A percentile compares a stretch with the other conserved stretches of the same genome.
phyloP scores from a whole-genome alignment of 2,329 filamentous ascomycete species.

The Arachnomyces sp. region DNA sequence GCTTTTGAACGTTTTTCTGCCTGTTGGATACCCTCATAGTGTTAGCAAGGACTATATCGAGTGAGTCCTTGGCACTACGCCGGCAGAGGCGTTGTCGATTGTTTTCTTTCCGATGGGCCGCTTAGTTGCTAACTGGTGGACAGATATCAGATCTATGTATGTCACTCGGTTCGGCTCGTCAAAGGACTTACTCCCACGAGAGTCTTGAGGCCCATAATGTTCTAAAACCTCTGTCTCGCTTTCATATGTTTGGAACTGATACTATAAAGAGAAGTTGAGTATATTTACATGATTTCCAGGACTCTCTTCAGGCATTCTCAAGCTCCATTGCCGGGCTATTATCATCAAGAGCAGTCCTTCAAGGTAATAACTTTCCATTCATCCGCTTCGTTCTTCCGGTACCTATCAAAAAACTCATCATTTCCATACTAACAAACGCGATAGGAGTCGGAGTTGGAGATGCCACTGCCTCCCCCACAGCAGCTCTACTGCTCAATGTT shows the following conservation, averaged over 20 bases:
- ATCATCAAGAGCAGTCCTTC: conserved; percentile 72
- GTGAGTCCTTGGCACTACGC: conserved; percentile 38
- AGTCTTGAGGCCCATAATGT: too few relatives aligned
- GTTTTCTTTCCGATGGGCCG: conserved; percentile 5
- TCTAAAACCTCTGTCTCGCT: too few relatives aligned
- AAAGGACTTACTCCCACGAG: too few relatives aligned
- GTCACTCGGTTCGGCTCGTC: conserved; percentile 15
- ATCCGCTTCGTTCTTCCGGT: not conserved
- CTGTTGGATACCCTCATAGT: conserved; percentile 78
- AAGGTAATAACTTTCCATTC: conserved; percentile 42
- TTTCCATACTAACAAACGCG: conserved; percentile 4
- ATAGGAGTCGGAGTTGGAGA: conserved; percentile 75
- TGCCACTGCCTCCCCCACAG: conserved; percentile 67
- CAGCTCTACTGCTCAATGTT: conserved; percentile 73
- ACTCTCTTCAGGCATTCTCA: conserved; percentile 36
- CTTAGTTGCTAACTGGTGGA: conserved; percentile 2
- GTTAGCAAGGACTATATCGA: conserved; percentile 78
- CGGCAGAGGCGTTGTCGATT: too few relatives aligned
- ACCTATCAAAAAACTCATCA: too few relatives aligned
- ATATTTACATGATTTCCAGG: conserved; percentile 15
- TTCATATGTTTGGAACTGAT: too few relatives aligned
- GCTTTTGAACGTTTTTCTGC: conserved; percentile 68
- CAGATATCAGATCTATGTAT: conserved; percentile 62
- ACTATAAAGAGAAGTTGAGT: too few relatives aligned
- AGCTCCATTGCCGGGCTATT: conserved; percentile 49